phyloP scores from a whole-genome alignment of 192 early-diverging fungal species.

The Diversispora eburnea region DNA sequence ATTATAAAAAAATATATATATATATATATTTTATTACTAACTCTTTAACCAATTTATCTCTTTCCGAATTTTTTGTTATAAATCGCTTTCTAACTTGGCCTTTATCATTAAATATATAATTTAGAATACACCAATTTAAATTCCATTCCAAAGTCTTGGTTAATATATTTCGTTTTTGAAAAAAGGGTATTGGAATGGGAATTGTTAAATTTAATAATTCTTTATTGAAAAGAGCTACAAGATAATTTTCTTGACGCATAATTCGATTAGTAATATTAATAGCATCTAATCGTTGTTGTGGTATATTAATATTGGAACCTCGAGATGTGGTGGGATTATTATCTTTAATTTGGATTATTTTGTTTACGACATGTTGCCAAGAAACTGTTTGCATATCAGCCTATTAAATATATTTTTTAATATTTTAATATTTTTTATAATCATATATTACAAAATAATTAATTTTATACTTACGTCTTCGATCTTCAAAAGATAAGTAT shows the following conservation, averaged over 20 bases:
- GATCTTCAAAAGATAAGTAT: conserved; percentile 72
- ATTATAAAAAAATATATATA: conserved; percentile 19
- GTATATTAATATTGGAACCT: conserved; percentile 31
- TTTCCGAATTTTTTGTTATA: conserved; percentile 63
- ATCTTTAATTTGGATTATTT: conserved; percentile 69
- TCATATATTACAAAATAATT: conserved; percentile 15
- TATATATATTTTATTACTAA: conserved; percentile 33
- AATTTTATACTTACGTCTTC: conserved; percentile 51
- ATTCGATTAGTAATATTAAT: conserved; percentile 88
- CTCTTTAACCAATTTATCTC: conserved; percentile 60
- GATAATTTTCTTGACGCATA: conserved; percentile 96
- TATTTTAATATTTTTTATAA: conserved; percentile 1
- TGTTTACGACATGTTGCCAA: conserved; percentile 81
- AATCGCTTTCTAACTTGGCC: conserved; percentile 81
- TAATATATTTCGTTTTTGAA: conserved; percentile 60
- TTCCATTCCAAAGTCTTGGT: conserved; percentile 93
- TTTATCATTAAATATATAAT: conserved; percentile 84
- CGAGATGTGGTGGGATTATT: conserved; percentile 54
- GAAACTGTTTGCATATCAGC: conserved; percentile 77
- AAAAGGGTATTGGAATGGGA: conserved; percentile 63
- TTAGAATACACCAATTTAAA: conserved; percentile 78
- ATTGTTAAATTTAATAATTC: conserved; percentile 79
- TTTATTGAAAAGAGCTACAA: conserved; percentile 93
- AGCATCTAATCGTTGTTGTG: conserved; percentile 57
- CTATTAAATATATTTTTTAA: conserved; percentile 36